Base-by-base conservation (phyloP, 495 filamentous ascomycete species). In the Neurospora sp. region DNA sequence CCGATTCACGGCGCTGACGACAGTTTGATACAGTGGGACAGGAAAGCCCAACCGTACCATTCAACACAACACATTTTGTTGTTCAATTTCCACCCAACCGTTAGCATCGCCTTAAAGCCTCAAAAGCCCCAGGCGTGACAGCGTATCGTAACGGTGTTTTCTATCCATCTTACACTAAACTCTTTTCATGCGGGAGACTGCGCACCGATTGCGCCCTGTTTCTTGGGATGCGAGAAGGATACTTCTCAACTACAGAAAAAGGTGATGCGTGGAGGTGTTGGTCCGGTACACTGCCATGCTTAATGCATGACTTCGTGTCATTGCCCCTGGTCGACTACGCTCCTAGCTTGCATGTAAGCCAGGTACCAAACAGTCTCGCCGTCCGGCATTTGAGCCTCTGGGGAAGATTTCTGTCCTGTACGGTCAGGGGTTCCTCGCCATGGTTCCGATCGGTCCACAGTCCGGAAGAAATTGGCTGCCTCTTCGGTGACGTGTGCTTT, bases 241-340 rank as follows among this genome's bases (percentile, higher is more conserved):
- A 27, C 31, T 37, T 18, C 9, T 65, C 53, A 35, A 65, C 53
- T 35, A 65, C 53, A 65, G 53, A 16, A 59, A 31, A 27, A 65
- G 14, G 22, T 45, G 71, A 37, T 27, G 40, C 71, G 61, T 40
- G 31, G 45, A 40, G 69, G 18, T 68, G 71, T 71, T 75, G 73
- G 72, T 69, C 71, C 40, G 71, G 40, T 42, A 70, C 40, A 69
- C 75, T 73, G 75, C 75, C 71, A 75, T 73, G 75, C 40, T 75
- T 61, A 77, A 83, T 85, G 83, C 83, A 84, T 80, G 82, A 79
- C 78, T 81, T 83, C 82, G 82, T 84, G 82, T 81, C 79, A 75
- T 76, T 74, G 76, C 76, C 77, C 78, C 81, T 77, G 76, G 78
- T 83, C 80, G 76, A 61, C 53, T 20, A 27, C 20, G 45, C 45